A percentile compares a stretch with the other conserved stretches of the same genome.
phyloP scores from a whole-genome alignment of 371 early-diverging fungal species.

The Conidiobolus incongruus region DNA sequence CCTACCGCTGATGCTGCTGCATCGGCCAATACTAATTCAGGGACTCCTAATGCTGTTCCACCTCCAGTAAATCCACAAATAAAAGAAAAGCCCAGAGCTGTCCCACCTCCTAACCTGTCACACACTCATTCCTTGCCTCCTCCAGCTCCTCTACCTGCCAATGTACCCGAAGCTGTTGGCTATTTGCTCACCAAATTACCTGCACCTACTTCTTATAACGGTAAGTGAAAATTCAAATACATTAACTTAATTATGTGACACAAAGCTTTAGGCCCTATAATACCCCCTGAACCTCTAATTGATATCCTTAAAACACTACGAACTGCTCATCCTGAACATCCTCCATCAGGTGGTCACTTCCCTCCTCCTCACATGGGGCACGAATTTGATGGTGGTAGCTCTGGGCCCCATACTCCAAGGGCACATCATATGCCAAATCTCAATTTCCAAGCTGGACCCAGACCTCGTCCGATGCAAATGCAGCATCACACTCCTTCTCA shows the following conservation, averaged over 20 bases:
- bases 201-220: slow-evolving; percentile 1
- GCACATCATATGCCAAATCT: no score
- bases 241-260: not conserved
- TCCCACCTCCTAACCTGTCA: not conserved
- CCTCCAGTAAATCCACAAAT: not conserved
- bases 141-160: not conserved
- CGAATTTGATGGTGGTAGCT: no score
- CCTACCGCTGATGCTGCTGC: slow-evolving; percentile 21
- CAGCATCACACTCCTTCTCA: no score
- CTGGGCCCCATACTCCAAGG: no score
- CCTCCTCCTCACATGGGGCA: no score
- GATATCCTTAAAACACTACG: no score
- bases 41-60: not conserved
- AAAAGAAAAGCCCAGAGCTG: no score
- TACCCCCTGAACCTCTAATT: not conserved
- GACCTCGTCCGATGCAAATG: no score
- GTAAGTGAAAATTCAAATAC: not conserved
- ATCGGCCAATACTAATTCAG: no score
- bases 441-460: no score
- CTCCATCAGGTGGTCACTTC: no score
- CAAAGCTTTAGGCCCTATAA: not conserved
- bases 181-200: slow-evolving; percentile 5
- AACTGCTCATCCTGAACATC: no score
- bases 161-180: slow-evolving; percentile 5
- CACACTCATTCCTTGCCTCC: not conserved